Evolutionary conservation across 176 grass and related monocot genomes (phyloP), one percentile per base, ranked within the genome.

Genomic region (Carex kokanica): DNA sequence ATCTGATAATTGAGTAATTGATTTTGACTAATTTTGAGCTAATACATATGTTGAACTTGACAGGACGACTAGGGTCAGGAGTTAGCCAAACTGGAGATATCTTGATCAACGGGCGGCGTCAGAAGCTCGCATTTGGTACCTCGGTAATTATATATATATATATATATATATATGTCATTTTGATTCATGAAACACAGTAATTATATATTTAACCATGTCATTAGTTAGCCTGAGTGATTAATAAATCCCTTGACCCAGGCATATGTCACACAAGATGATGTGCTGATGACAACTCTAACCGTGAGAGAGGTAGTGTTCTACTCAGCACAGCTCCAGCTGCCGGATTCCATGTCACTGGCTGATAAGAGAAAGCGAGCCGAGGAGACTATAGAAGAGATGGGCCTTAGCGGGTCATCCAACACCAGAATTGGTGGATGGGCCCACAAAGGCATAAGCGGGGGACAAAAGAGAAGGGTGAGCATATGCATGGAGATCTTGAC

Each of bases 221-320:
- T 21, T 34, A 56, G 62, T 70, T 72, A 20, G 41, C 18, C 12
- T 10, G 15, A 60, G 16, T 80, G 52, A 29, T 62, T 41, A 40
- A 1, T 64, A 12, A 38, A 38, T 53, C 51, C 32, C 3, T 40
- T 32, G 40, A 14, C 72, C 14, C 68, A 93, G 92, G 96, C 96
- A 15, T 95, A 98, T 85, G 96, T 98, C 61, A 98, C 91, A 5
- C 93, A 98, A 90, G 96, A 98, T 27, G 96, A 98, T 38, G 89
- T 98, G 29, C 84, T 98, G 67, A 90, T 95, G 93, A 95, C 86
- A 31, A 98, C 96, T 38, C 85, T 98, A 54, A 95, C 95, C 53
- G 95, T 95, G 59, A 62, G 92, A 1, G 93, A 98, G 82, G 91
- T 86, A 1, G 91, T 95, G 58, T 80, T 58, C 54, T 95, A 99